phyloP scores from a whole-genome alignment of 805 yeast species.

The Candida sakaeoensis region DNA sequence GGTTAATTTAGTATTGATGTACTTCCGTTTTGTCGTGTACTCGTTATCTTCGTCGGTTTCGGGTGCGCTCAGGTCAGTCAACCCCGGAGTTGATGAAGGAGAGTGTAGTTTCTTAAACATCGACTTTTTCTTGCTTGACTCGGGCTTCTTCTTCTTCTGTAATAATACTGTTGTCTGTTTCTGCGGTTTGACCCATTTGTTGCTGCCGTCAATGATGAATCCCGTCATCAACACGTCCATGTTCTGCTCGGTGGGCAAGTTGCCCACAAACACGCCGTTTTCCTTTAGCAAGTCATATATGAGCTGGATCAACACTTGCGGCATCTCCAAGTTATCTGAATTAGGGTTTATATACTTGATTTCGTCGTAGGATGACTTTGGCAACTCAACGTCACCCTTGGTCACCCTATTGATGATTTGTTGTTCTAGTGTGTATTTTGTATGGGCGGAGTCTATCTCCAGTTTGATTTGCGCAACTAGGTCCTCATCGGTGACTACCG shows the following conservation, averaged over 20 bases:
- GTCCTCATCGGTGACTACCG: conserved; percentile 55
- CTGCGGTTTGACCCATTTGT: conserved; percentile 57
- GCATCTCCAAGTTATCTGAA: conserved; percentile 33
- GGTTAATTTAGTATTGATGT: conserved; percentile 46
- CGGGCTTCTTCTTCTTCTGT: conserved; percentile 16
- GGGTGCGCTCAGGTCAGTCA: conserved; percentile 44
- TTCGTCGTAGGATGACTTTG: conserved; percentile 34
- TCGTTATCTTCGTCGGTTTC: conserved; percentile 34
- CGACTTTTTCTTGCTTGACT: conserved; percentile 15
- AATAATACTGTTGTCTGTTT: conserved; percentile 30
- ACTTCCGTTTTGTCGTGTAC: conserved; percentile 42
- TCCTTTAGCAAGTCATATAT: conserved; percentile 37
- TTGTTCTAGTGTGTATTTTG: conserved; percentile 39
- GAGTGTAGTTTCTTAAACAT: conserved; percentile 15
- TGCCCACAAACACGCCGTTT: conserved; percentile 51
- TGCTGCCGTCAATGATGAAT: conserved; percentile 44
- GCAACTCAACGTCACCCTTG: conserved; percentile 39
- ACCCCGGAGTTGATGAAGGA: conserved; percentile 16
- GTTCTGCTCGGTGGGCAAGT: conserved; percentile 46
- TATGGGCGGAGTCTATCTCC: conserved; percentile 20
- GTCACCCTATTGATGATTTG: conserved; percentile 59
- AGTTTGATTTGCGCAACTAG: conserved; percentile 40
- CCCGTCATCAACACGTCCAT: conserved; percentile 68
- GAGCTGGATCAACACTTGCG: conserved; percentile 42
- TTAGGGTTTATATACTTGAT: conserved; percentile 58